Evolutionary conservation across 2,329 filamentous ascomycete species (phyloP), one percentile per base, ranked within the genome.

Genomic region (Bipolaris gigantea): DNA sequence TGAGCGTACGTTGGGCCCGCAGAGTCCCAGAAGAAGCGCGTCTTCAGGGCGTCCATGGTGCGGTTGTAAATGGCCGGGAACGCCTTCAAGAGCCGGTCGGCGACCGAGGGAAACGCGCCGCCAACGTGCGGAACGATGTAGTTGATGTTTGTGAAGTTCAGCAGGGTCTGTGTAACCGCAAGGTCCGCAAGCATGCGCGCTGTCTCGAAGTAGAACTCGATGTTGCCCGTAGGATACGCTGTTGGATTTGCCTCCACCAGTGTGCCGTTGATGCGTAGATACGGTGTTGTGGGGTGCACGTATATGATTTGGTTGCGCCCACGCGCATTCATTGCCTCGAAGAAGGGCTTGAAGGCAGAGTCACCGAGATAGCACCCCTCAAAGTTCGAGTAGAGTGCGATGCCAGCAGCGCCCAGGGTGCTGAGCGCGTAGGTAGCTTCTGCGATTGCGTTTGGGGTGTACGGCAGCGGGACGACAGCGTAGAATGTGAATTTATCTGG

Each of bases 201-300:
- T 3, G 56, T 59, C 16, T 59, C 54, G 30, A 56, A 59, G 33
- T 53, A 54, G 27, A 59, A 59, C 16, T 59, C 56, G 0, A 59
- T 51, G 4, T 50, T 59, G 15, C 56, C 56, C 1, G 30, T 47
- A 0, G 41, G 30, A 19, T 56, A 51, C 0, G 36, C 34, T 4
- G 53, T 56, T 9, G 46, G 53, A 13, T 59, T 56, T 7, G 49
- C 53, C 18, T 50, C 21, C 2, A 53, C 5, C 0, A 55, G 30
- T 1, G 34, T 25, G 33, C 44, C 33, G 32, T 50, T 50, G 8
- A 41, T 2, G 21, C 40, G 47, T n/a, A 48, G 0, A 34, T 50
- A 54, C 2, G 55, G 55, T 1, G 44, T 43, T 4, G 45, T 55
- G 4, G 55, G 55, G 23, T 57, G 51, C 5, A 57, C 27, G 21